Conservation (phyloP, 2,329 filamentous ascomycete genomes). For the Calonectria hongkongensis region DNA sequence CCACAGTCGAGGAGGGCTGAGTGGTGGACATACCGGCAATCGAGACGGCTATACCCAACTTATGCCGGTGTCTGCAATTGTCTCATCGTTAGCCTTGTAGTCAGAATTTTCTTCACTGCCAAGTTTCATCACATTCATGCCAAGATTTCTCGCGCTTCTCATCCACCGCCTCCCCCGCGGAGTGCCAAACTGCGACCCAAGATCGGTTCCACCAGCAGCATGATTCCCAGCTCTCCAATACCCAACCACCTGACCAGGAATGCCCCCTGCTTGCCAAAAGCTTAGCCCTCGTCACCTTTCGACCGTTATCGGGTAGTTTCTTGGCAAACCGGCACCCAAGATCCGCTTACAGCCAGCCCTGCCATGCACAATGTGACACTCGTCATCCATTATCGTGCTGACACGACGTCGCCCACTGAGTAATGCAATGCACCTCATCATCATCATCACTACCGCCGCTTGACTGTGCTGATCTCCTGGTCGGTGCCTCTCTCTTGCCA, state of each 20-base stretch:
- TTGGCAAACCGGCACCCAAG: conserved; percentile 27
- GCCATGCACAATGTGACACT: conserved; percentile 19
- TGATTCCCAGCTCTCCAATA: conserved; percentile 11
- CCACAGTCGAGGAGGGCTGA: not conserved
- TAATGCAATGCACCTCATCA: conserved; percentile 14
- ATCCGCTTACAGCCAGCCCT: conserved; percentile 26
- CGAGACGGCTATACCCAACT: not conserved
- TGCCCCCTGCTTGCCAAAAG: conserved; percentile 15
- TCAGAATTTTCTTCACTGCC: conserved; percentile 19
- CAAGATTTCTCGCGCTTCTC: conserved; percentile 30
- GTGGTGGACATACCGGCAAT: not conserved
- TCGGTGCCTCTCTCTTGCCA: not conserved
- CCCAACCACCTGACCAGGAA: conserved; percentile 19
- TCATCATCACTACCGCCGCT: conserved; percentile 15
- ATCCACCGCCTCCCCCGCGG: conserved; percentile 29
- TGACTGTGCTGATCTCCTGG: not conserved
- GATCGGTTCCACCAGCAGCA: conserved; percentile 26
- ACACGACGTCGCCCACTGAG: conserved; percentile 17
- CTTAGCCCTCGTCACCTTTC: not conserved
- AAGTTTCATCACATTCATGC: conserved; percentile 38
- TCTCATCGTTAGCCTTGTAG: not conserved
- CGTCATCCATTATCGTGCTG: not conserved
- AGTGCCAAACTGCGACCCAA: not conserved
- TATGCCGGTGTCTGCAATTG: not conserved
- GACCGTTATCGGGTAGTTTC: conserved; percentile 27